A percentile compares a stretch with the other conserved stretches of the same genome.
Conservation (phyloP, 331 rosid species). For the Pyracantha coccinea region DNA sequence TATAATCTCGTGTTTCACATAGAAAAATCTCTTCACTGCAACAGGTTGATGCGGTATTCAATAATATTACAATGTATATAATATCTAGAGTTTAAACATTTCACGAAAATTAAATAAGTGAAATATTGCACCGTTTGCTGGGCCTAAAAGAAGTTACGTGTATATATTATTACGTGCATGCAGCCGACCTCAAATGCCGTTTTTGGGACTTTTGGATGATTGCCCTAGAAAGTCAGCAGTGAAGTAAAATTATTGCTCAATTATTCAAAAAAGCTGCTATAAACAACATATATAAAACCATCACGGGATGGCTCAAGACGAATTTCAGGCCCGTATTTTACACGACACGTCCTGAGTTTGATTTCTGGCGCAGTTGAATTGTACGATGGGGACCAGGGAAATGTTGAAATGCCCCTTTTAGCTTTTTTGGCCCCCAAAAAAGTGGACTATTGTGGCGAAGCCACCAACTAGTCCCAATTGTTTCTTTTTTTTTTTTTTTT, state of each 20-base stretch:
- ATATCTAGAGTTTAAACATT: not conserved
- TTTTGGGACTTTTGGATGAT: not conserved
- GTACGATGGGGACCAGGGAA: fast-evolving
- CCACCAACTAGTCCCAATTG: too few species aligned
- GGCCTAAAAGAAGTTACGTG: not conserved
- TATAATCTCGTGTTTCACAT: too few species aligned
- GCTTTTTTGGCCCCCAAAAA: too few species aligned
- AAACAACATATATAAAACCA: not conserved
- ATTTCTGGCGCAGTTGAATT: fast-evolving
- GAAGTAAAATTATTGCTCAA: slow-evolving; percentile 20
- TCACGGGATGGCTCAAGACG: too few species aligned
- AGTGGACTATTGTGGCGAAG: fast-evolving
- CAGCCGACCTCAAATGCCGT: not conserved
- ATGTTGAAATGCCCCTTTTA: too few species aligned
- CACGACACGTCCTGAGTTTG: fast-evolving
- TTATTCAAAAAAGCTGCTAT: slow-evolving; percentile 24
- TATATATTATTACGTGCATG: not conserved
- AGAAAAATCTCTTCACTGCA: too few species aligned
- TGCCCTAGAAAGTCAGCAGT: slow-evolving; percentile 23
- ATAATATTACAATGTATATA: too few species aligned
- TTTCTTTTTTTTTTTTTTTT: too few species aligned
- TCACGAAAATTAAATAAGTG: not conserved
- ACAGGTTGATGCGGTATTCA: too few species aligned
- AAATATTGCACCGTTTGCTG: not conserved
- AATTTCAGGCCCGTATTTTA: too few species aligned